A percentile compares a stretch with the other conserved stretches of the same genome.
Evolutionary conservation across 2,329 filamentous ascomycete species (phyloP).

Genomic region (Uncinocarpus reesii): DNA sequence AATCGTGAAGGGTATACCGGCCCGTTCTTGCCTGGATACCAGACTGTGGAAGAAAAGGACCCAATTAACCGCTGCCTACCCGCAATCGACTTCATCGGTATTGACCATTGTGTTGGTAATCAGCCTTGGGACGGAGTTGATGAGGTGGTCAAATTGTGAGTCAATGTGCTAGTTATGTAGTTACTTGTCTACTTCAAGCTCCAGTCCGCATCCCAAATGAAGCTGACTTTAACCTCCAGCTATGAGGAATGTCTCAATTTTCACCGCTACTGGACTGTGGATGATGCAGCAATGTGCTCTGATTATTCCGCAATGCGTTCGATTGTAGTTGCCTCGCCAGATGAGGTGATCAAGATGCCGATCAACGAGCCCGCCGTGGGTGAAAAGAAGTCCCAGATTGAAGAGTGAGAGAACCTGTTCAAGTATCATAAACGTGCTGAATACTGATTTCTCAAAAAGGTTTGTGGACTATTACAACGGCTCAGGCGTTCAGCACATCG

Average conservation of each 20-base stretch:
- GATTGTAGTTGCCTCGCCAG: slow-evolving; percentile 73
- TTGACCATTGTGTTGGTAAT: slow-evolving; percentile 93
- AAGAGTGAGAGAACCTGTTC: slow-evolving; percentile 51
- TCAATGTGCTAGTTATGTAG: slow-evolving; percentile 13
- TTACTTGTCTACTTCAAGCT: not conserved
- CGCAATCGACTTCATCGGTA: slow-evolving; percentile 55
- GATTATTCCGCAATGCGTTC: slow-evolving; percentile 78
- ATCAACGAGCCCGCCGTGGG: slow-evolving; percentile 85
- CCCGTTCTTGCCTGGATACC: slow-evolving; percentile 68
- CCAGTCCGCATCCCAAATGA: not conserved
- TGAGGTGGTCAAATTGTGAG: slow-evolving; percentile 44
- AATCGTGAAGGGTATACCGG: slow-evolving; percentile 58
- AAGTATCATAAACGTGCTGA: not conserved
- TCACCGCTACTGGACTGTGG: slow-evolving; percentile 90
- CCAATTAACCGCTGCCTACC: slow-evolving; percentile 45
- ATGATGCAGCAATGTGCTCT: slow-evolving; percentile 79
- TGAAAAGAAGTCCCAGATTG: slow-evolving; percentile 80
- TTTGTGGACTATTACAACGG: slow-evolving; percentile 72
- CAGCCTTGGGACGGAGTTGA: slow-evolving; percentile 81
- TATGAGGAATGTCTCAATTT: slow-evolving; percentile 81
- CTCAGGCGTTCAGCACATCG: slow-evolving; percentile 81
- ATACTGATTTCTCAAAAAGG: slow-evolving; percentile 14
- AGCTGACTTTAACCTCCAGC: too few species aligned
- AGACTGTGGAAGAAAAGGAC: slow-evolving; percentile 39
- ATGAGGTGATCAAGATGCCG: slow-evolving; percentile 86